These are phyloP conservation scores for Entoloma clypeatum DNA, from an alignment of 1,284 basidiomycete genomes.

Conservation along the genomic window DNA sequence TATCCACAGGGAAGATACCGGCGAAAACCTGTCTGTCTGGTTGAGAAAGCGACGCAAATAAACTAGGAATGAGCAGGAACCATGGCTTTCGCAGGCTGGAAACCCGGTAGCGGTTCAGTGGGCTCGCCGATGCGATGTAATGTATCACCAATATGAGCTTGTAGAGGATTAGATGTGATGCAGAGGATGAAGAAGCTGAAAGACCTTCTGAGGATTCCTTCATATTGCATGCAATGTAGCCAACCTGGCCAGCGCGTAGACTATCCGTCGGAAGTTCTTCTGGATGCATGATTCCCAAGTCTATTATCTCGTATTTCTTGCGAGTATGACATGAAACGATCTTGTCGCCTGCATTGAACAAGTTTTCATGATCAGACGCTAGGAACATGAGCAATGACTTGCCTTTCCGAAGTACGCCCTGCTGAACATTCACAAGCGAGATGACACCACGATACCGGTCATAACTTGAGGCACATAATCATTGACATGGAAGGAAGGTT, in stretches of 20 bases:
- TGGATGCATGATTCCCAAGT: slow-evolving; percentile 91
- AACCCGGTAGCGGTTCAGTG: slow-evolving; percentile 88
- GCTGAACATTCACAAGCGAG: slow-evolving; percentile 81
- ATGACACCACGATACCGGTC: slow-evolving; percentile 97
- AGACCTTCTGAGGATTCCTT: slow-evolving; percentile 98
- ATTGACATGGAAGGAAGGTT: slow-evolving; percentile 7
- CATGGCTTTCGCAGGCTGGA: slow-evolving; percentile 93
- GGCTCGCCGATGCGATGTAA: slow-evolving; percentile 73
- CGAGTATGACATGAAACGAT: slow-evolving; percentile 84
- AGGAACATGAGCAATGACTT: slow-evolving; percentile 4
- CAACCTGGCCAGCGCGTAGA: slow-evolving; percentile 87
- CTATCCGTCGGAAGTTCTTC: slow-evolving; percentile 73
- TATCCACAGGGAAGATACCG: slow-evolving; percentile 92
- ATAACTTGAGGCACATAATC: slow-evolving; percentile 54
- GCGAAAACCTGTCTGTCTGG: slow-evolving; percentile 73
- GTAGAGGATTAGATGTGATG: slow-evolving; percentile 2
- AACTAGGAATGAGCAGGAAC: slow-evolving; percentile 34
- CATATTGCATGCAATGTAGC: slow-evolving; percentile 93
- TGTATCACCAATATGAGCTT: slow-evolving; percentile 93
- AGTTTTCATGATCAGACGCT: slow-evolving; percentile 6
- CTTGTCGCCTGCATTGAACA: slow-evolving; percentile 66
- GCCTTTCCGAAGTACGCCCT: slow-evolving; percentile 66
- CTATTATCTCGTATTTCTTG: slow-evolving; percentile 90
- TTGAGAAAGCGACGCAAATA: background rate
- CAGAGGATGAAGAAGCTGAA: slow-evolving; percentile 5